phyloP scores from a whole-genome alignment of 306 rosid genomes.

The Cyclanthera cordifolia region DNA sequence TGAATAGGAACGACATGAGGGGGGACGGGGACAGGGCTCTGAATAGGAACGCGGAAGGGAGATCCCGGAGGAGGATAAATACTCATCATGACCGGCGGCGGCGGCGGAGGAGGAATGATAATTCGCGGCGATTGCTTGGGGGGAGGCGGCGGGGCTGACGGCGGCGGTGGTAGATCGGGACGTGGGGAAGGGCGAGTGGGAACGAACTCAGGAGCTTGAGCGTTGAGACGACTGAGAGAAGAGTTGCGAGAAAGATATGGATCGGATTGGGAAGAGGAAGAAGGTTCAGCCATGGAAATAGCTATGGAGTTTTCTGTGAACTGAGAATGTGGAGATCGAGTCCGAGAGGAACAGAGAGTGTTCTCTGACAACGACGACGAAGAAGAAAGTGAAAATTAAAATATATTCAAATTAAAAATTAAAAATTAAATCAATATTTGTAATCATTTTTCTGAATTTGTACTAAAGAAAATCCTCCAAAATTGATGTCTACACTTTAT shows the following conservation, averaged over 20 bases:
- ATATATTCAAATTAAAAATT: neutral
- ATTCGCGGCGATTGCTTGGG: conserved; percentile 23
- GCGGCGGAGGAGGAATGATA: conserved; percentile 31
- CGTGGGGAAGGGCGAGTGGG: conserved; percentile 47
- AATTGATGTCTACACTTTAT: no score
- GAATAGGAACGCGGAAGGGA: conserved; percentile 47
- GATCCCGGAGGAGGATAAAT: conserved; percentile 28
- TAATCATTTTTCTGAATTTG: no score
- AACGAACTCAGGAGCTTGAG: conserved; percentile 80
- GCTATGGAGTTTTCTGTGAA: neutral
- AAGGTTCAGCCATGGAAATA: conserved; percentile 41
- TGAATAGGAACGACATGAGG: conserved; percentile 32
- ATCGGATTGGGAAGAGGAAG: conserved; percentile 28
- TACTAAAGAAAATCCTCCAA: no score
- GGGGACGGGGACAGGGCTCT: conserved; percentile 32
- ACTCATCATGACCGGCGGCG: conserved; percentile 27
- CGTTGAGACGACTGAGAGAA: conserved; percentile 81
- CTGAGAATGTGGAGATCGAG: neutral
- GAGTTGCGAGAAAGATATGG: conserved; percentile 41
- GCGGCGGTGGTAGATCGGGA: conserved; percentile 29
- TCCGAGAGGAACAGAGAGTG: neutral
- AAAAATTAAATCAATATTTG: neutral
- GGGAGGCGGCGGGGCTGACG: conserved; percentile 26
- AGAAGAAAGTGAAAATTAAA: neutral
- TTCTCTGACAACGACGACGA: conserved; percentile 4